phyloP scores from a whole-genome alignment of 169 alveolate species.

The Plasmodium knowlesi region DNA sequence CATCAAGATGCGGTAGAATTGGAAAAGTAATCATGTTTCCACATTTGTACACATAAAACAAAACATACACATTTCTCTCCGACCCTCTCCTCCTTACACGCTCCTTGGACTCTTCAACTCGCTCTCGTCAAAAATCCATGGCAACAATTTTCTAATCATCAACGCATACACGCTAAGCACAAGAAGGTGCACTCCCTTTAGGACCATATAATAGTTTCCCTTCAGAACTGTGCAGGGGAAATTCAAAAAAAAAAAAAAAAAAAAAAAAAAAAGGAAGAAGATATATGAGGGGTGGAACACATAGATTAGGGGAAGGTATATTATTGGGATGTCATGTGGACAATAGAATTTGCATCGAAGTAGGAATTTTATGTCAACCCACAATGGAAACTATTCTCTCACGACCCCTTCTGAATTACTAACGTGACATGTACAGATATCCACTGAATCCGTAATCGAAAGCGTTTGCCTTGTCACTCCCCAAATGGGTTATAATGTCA shows the following conservation, averaged over 20 bases:
- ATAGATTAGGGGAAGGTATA: neutral
- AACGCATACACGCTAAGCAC: slow-evolving; percentile 18
- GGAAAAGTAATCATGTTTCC: neutral
- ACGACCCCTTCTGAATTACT: neutral
- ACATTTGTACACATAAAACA: neutral
- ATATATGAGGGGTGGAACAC: neutral
- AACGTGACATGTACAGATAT: slow-evolving; percentile 44
- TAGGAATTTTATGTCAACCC: neutral
- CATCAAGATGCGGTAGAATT: neutral
- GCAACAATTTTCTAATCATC: slow-evolving; percentile 17
- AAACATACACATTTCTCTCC: neutral
- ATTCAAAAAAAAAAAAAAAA: neutral
- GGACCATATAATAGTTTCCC: slow-evolving; percentile 33
- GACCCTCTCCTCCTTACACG: slow-evolving; percentile 13
- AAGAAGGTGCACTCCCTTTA: slow-evolving; percentile 40
- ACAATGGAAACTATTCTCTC: neutral
- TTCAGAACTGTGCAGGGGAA: slow-evolving; percentile 23
- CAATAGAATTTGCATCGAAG: neutral
- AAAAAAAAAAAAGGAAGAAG: neutral
- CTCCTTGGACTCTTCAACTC: slow-evolving; percentile 26
- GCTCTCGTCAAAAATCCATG: slow-evolving; percentile 9
- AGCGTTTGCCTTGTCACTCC: slow-evolving; percentile 21
- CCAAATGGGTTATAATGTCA: slow-evolving; percentile 34
- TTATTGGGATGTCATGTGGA: neutral
- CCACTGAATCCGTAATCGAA: slow-evolving; percentile 65